Conservation (phyloP, 2,329 filamentous ascomycete genomes). For the Claviceps lovelessii region DNA sequence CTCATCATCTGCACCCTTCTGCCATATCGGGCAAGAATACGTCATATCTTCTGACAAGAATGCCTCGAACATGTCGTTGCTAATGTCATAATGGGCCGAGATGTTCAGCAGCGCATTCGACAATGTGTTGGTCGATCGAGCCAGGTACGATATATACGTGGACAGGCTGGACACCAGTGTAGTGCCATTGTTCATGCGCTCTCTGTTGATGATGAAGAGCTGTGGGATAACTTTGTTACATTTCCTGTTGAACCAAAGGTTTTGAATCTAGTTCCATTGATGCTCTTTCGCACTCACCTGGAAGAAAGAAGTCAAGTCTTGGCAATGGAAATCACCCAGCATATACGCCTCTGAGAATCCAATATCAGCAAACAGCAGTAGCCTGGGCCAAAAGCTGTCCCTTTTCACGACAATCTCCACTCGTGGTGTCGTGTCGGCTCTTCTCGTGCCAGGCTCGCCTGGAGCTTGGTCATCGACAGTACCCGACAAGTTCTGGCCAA, state of each 20-base stretch:
- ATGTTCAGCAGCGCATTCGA: conserved; percentile 50
- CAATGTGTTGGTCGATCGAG: conserved; percentile 42
- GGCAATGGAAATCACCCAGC: conserved; percentile 54
- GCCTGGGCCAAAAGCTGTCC: conserved; percentile 56
- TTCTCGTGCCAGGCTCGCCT: conserved; percentile 20
- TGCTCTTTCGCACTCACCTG: conserved; percentile 28
- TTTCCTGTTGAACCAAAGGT: not conserved
- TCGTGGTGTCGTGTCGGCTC: conserved; percentile 21
- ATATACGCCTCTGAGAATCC: conserved; percentile 62
- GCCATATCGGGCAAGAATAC: conserved; percentile 58
- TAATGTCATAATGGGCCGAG: conserved; percentile 61
- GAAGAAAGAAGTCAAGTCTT: conserved; percentile 54
- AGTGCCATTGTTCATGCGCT: conserved; percentile 47
- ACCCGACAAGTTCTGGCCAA: conserved; percentile 30
- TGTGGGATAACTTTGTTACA: conserved; percentile 16
- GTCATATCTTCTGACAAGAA: conserved; percentile 66
- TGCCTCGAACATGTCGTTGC: conserved; percentile 61
- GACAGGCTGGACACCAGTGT: conserved; percentile 47
- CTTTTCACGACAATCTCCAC: conserved; percentile 46
- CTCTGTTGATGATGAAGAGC: conserved; percentile 59
- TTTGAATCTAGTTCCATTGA: not conserved
- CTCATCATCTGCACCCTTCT: conserved; percentile 25
- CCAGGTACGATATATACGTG: conserved; percentile 41
- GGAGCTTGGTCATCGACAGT: conserved; percentile 22
- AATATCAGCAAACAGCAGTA: conserved; percentile 60